Conservation (phyloP, 495 filamentous ascomycete species). For the Platismatia glauca region DNA sequence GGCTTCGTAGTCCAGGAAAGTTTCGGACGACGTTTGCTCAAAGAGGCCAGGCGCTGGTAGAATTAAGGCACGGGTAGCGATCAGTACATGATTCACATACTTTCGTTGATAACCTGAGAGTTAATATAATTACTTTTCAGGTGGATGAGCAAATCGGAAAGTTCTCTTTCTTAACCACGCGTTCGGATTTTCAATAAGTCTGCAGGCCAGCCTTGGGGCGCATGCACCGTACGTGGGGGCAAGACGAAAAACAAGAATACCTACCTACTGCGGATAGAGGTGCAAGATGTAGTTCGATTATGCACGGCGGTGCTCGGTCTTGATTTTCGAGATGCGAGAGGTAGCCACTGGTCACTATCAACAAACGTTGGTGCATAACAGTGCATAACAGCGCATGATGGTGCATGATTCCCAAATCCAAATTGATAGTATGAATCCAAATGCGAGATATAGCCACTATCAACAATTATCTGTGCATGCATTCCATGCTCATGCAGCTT, state of each 20-base stretch:
- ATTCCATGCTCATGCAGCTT: background rate
- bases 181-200: background rate
- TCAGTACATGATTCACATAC: no score
- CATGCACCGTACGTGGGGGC: background rate
- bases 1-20: background rate
- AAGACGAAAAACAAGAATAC: background rate
- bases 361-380: no score
- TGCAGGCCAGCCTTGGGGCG: background rate
- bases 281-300: background rate
- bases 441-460: no score
- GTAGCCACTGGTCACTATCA: no score
- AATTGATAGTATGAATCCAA: background rate
- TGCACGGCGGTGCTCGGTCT: background rate
- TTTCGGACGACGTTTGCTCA: background rate
- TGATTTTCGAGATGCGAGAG: background rate
- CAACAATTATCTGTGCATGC: no score
- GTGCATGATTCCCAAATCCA: background rate
- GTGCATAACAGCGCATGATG: background rate
- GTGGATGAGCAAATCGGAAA: background rate
- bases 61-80: no score
- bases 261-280: no score
- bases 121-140: no score
- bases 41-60: background rate
- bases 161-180: background rate
- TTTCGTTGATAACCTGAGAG: no score